Conservation (phyloP, 108 stramenopile species). For the Cyclotella choctawhatcheeana region DNA sequence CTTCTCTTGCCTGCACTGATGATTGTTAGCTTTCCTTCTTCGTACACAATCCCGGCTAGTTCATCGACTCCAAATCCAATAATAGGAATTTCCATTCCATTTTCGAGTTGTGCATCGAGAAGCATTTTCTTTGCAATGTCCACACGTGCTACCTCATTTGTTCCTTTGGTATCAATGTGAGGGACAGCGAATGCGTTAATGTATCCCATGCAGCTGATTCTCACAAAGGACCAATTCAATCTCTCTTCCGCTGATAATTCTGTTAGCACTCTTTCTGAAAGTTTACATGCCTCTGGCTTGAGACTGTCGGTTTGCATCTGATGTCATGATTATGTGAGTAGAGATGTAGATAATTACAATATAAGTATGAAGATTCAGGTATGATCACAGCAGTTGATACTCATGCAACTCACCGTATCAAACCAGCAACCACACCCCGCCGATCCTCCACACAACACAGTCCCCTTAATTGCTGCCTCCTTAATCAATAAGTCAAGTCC, state of each 20-base stretch:
- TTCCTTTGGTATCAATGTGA: slow-evolving; percentile 27
- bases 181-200: slow-evolving; percentile 42
- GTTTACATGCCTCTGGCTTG: slow-evolving; percentile 35
- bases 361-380: too few relatives aligned
- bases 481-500: slow-evolving; percentile 41
- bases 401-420: too few relatives aligned
- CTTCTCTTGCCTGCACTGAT: too few relatives aligned
- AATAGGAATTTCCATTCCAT: slow-evolving; percentile 18
- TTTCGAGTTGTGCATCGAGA: slow-evolving; percentile 5
- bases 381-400: too few relatives aligned
- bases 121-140: slow-evolving; percentile 35
- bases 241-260: slow-evolving; percentile 31
- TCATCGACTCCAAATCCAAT: slow-evolving; percentile 43
- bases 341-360: too few relatives aligned
- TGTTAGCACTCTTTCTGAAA: slow-evolving; percentile 12
- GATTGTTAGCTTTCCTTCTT: neutral
- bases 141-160: slow-evolving; percentile 15
- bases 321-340: too few relatives aligned
- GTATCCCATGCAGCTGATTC: slow-evolving; percentile 30
- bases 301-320: slow-evolving; percentile 39
- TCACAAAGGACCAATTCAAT: slow-evolving; percentile 26
- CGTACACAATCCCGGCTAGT: slow-evolving; percentile 20
- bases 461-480: slow-evolving; percentile 29
- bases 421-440: slow-evolving; percentile 49
- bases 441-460: slow-evolving; percentile 42